Conservation (phyloP, 768 basidiomycete genomes). For the Tylopilus sp. region DNA sequence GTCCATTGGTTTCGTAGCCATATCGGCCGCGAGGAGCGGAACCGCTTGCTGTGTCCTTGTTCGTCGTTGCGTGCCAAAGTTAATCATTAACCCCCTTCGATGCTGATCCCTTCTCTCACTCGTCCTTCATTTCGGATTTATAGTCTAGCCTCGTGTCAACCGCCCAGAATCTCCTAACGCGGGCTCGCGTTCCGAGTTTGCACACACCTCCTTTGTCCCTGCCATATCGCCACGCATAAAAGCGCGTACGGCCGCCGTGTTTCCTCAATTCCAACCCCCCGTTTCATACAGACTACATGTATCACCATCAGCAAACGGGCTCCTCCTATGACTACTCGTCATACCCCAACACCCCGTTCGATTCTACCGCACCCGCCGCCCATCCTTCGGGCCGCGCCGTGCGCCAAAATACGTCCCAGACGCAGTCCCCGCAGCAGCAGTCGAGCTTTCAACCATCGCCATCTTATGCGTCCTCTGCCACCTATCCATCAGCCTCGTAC, state of each 20-base stretch:
- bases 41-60: constrained; percentile 24
- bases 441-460: constrained; percentile 24
- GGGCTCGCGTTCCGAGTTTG: constrained; percentile 29
- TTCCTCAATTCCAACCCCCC: constrained; percentile 35
- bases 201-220: constrained; percentile 23
- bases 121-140: constrained; percentile 36
- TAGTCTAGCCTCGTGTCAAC: constrained; percentile 33
- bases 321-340: constrained; percentile 51
- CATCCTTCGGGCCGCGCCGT: constrained; percentile 30
- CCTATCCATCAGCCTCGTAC: constrained; percentile 30
- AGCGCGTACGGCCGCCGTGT: constrained; percentile 23
- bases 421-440: constrained; percentile 31
- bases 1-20: constrained; percentile 12
- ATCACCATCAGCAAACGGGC: constrained; percentile 44
- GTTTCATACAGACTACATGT: constrained; percentile 53
- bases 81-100: constrained; percentile 34
- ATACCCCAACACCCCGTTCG: constrained; percentile 34
- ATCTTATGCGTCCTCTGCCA: constrained; percentile 27
- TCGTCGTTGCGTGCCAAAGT: constrained; percentile 28
- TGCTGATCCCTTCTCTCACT: constrained; percentile 35
- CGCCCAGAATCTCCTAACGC: constrained; percentile 30
- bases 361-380: constrained; percentile 23
- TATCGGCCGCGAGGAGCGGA: constrained; percentile 26
- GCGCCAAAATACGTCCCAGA: constrained; percentile 31
- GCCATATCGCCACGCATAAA: constrained; percentile 31